phyloP scores from a whole-genome alignment of 2,329 filamentous ascomycete genomes.

The Colletotrichum somersetense region DNA sequence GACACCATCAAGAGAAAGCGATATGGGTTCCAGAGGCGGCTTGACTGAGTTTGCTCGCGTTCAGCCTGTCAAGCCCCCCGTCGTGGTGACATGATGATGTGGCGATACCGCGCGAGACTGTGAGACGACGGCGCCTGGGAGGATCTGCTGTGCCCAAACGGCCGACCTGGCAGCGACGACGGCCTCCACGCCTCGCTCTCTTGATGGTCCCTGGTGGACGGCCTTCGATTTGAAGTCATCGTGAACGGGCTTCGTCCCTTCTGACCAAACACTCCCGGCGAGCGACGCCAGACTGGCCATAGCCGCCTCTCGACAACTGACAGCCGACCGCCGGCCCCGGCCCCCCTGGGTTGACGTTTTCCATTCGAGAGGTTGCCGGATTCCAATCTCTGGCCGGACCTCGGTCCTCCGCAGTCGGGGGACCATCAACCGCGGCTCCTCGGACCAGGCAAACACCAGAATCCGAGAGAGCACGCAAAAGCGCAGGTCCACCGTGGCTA shows the following conservation, averaged over 20 bases:
- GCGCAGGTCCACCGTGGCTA: slow-evolving; percentile 11
- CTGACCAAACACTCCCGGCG: neutral
- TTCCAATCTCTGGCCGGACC: slow-evolving; percentile 21
- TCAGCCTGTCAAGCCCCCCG: slow-evolving; percentile 4
- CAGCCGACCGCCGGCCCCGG: too few species aligned
- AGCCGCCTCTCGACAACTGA: neutral
- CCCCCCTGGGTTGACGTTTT: neutral
- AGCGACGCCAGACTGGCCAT: neutral
- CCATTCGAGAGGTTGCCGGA: slow-evolving; percentile 8
- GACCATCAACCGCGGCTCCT: slow-evolving; percentile 7
- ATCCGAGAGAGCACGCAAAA: slow-evolving; percentile 6
- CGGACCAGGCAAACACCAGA: neutral
- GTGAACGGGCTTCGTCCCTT: neutral
- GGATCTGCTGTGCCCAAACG: too few species aligned
- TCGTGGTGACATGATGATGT: neutral
- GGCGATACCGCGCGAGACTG: too few species aligned
- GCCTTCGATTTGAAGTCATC: neutral
- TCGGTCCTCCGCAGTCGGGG: neutral
- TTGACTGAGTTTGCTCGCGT: slow-evolving; percentile 1
- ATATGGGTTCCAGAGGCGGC: neutral
- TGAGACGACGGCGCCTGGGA: too few species aligned
- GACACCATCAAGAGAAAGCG: neutral
- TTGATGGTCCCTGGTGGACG: neutral
- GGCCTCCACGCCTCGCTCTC: neutral
- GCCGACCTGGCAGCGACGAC: too few species aligned